A percentile compares a stretch with the other conserved stretches of the same genome.
These are phyloP conservation scores for Hemileccinum impolitum DNA, from an alignment of 768 basidiomycete species.

Conservation along the genomic window DNA sequence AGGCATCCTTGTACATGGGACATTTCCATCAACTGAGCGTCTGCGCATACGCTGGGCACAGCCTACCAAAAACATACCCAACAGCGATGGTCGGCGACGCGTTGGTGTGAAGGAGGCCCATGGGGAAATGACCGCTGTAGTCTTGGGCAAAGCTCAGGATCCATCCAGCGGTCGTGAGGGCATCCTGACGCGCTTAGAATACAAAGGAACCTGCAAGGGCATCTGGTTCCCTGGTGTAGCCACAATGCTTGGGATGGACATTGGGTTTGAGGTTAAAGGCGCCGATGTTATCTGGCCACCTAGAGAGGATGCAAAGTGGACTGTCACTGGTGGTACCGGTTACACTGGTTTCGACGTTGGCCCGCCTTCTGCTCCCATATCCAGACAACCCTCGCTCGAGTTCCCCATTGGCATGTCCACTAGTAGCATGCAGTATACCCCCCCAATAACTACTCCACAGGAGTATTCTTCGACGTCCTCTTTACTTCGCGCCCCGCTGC, in stretches of 20 bases:
- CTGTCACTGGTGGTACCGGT: constrained; percentile 57
- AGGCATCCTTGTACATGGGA: constrained; percentile 67
- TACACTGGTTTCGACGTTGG: constrained; percentile 72
- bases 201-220: constrained; percentile 70
- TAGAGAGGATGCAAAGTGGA: constrained; percentile 52
- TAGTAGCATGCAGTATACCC: constrained; percentile 19
- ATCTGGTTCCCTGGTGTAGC: constrained; percentile 84
- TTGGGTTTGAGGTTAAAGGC: constrained; percentile 63
- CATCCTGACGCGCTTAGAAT: constrained; percentile 61
- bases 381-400: constrained; percentile 51
- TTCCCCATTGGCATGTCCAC: constrained; percentile 28
- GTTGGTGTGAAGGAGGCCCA: constrained; percentile 69
- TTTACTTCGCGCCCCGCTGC: constrained; percentile 72
- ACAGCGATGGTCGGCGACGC: constrained; percentile 55
- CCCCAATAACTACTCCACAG: constrained; percentile 32
- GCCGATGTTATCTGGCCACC: constrained; percentile 68
- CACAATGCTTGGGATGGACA: constrained; percentile 74
- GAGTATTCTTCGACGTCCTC: constrained; percentile 54
- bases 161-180: constrained; percentile 44
- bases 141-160: constrained; percentile 50
- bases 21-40: constrained; percentile 74
- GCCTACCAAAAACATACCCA: constrained; percentile 46
- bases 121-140: constrained; percentile 60
- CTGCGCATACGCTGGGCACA: constrained; percentile 78
- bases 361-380: constrained; percentile 33